Evolutionary conservation across 305 asterid species (phyloP), one percentile per base, ranked within the genome.

Genomic region (Plantago coronopus): DNA sequence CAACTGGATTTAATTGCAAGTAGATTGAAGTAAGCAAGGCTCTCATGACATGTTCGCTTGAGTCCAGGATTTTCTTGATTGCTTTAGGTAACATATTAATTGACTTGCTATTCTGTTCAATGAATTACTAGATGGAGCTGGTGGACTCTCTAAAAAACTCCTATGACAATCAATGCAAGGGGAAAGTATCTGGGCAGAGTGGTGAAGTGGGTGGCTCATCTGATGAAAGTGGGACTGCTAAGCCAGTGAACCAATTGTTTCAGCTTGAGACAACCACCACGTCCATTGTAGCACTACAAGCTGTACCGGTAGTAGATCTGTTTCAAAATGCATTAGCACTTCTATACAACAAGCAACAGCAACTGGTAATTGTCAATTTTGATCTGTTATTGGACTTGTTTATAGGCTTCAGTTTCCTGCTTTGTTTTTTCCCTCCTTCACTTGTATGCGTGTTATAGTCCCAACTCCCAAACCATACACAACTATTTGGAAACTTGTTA

Each of bases 271-370:
- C 58, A 23, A 18, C 15, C 31, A 40, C 20, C 12, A 27, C 27
- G 51, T 3, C 45, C 44, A 50, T 38, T 59, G 54, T 9, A n/a
- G 59, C 57, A 63, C 54, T 15, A 18, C 47, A 72, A 55, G 70
- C 31, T 29, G 61, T 4, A 22, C 57, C 2, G 19, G 51, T 48
- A 40, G 59, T 73, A 42, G 74, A 66, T 31, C 61, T 57, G 27
- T 17, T 34, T 63, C 70, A 72, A 57, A 72, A 63, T 66, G 76
- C 80, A 12, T 66, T 71, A 65, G 21, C 67, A 61, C 72, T 74
- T 69, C 70, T 78, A 40, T 56, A 47, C 18, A 18, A 51, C 29
- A 63, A 40, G 53, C 60, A 76, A 69, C 63, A 43, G 66, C 66
- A 74, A 57, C 56, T 69, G 80, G 83, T 78, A 71, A 71, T 44